A percentile compares a stretch with the other conserved stretches of the same genome.
Evolutionary conservation across 1,284 basidiomycete genomes (phyloP).

Genomic region (Heterobasidion irregulare): DNA sequence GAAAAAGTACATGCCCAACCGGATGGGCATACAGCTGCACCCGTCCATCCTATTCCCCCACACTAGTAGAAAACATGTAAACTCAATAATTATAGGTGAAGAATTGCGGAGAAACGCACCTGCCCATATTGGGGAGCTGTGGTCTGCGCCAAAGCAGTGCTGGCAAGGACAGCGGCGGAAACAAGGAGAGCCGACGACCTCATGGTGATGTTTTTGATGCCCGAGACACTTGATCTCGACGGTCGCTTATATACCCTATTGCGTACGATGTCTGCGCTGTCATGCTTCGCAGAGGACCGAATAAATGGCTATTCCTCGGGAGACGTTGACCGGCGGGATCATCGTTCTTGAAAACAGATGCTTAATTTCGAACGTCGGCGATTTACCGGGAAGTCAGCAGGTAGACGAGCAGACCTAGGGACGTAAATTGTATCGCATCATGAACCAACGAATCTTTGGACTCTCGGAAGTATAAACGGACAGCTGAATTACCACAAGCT

Average conservation of each 20-base stretch:
- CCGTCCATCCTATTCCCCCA: constrained; percentile 33
- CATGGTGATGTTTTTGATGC: constrained; percentile 2
- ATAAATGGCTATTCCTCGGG: constrained; percentile 28
- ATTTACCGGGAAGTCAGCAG: too few relatives aligned
- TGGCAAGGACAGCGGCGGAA: constrained; percentile 11
- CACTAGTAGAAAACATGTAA: constrained; percentile 3
- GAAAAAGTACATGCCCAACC: constrained; percentile 39
- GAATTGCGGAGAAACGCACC: constrained; percentile 10
- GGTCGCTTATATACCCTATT: not conserved
- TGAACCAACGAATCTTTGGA: too few relatives aligned
- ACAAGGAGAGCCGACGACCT: constrained; percentile 10
- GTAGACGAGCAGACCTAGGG: too few relatives aligned
- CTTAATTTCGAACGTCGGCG: too few relatives aligned
- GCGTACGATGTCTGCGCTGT: not conserved
- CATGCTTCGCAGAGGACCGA: constrained; percentile 15
- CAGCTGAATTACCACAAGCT: not conserved
- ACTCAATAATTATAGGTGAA: constrained; percentile 27
- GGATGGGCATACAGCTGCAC: constrained; percentile 36
- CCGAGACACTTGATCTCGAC: not conserved
- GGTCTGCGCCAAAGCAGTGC: constrained; percentile 15
- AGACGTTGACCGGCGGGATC: not conserved
- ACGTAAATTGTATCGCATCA: too few relatives aligned
- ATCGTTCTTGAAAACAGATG: too few relatives aligned
- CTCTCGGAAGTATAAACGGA: not conserved
- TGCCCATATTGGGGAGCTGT: constrained; percentile 19